Base-by-base conservation (phyloP, 176 grass and related monocot species). In the Ampelocalamus luodianensis region DNA sequence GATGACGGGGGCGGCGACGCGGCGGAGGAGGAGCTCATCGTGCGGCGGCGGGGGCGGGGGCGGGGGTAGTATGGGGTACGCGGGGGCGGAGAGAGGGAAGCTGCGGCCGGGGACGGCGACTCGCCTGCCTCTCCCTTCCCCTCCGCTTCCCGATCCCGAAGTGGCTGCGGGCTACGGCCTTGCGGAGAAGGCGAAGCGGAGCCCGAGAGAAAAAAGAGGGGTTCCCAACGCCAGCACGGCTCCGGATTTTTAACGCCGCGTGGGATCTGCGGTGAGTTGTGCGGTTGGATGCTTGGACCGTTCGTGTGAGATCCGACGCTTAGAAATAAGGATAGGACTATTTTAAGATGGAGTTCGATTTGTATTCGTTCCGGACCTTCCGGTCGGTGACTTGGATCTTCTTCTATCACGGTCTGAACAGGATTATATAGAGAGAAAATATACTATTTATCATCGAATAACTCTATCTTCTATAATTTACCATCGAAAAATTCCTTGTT, bases 91-190 rank as follows among this genome's bases (percentile, higher is more conserved):
- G 91, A 84, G 68, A 83, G 69, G 88, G 76, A 71, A 59, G 87
- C 56, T 72, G 49, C 76, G 48, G 79, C 84, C 84, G 84, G 34
- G 72, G 48, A 29, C 69, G 64, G 55, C 75, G 48, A 53, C 88
- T 49, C 50, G 72, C 85, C 88, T 79, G 70, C 87, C 88, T 83
- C 82, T 76, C 81, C 82, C 88, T 82, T 90, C 76, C 82, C 81
- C 68, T 84, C 88, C 85, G 89, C 89, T 83, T 84, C 89, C 89
- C 89, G 81, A 91, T 91, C 85, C 89, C 85, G 43, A 76, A 90
- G 89, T 24, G 75, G 68, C 85, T 68, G 89, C 83, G 53, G 75
- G 68, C 85, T 68, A 85, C 83, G 53, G 26, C 61, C 79, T 23
- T 74, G 83, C 65, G 78, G 88, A 82, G 72, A 36, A 72, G 72